Evolutionary conservation across 1,284 basidiomycete species (phyloP).

Genomic region (Ceraceosorus guamensis): DNA sequence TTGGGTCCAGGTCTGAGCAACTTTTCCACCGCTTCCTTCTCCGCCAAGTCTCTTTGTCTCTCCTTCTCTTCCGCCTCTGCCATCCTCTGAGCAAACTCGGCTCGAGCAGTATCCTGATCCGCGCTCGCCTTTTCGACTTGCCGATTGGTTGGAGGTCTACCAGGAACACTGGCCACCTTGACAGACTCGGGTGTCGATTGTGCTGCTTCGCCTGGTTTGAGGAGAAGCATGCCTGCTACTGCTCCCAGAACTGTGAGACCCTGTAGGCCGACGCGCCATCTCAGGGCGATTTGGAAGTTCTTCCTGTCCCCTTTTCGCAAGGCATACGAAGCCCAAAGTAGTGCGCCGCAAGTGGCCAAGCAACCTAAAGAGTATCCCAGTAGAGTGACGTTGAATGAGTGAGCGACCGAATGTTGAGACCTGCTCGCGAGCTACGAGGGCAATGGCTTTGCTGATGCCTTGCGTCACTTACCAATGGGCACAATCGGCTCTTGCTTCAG

Average conservation of each 20-base stretch:
- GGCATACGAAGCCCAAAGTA: conserved; percentile 38
- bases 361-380: conserved; percentile 25
- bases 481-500: conserved; percentile 44
- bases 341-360: conserved; percentile 36
- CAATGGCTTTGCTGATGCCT: background rate
- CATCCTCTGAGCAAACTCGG: background rate
- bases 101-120: conserved; percentile 5
- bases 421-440: background rate
- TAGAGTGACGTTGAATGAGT: background rate
- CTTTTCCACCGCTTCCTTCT: conserved; percentile 1
- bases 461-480: conserved; percentile 40
- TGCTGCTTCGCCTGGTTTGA: conserved; percentile 14
- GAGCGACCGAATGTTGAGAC: background rate
- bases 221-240: conserved; percentile 34
- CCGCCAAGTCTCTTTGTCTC: background rate
- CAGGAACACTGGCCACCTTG: conserved; percentile 7
- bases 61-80: conserved; percentile 8
- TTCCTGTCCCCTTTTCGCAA: conserved; percentile 40
- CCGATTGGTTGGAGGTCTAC: conserved; percentile 7
- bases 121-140: conserved; percentile 7
- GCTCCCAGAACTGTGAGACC: conserved; percentile 43
- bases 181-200: background rate
- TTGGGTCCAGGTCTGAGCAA: background rate
- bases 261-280: conserved; percentile 46
- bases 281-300: conserved; percentile 40